Base-by-base conservation (phyloP, 768 basidiomycete genomes). In the Pholiota microspora region DNA sequence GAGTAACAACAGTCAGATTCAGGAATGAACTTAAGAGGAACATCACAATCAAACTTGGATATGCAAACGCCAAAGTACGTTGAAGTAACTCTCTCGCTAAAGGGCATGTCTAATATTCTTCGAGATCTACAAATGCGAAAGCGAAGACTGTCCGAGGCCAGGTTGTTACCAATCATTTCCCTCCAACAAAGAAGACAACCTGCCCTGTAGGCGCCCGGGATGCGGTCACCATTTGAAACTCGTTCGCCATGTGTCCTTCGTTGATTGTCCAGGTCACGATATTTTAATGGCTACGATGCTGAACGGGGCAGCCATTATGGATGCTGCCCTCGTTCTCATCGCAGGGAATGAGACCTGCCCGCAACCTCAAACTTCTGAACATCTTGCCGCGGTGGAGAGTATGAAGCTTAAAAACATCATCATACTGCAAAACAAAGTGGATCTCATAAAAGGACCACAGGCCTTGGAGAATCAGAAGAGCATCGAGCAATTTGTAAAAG, bases 231-330 rank as follows among this genome's bases (percentile, higher is more conserved):
- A 83, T 15, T 94, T 98, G 93, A 89, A 88, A 64, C 85, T 98
- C 61, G 68, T 98, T 59, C 88, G 95, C 61, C 97, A 99, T 65
- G 95, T 98, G 65, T 98, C 96, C 2, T 99, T 99, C 72, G 97
- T 99, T 67, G 97, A 99, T 72, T 94, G 89, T 63, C 93, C 92
- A 1, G 92, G 95, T 58, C 95, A 96, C 83, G 94, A 98, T 72
- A 98, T 99, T 86, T 86, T 99, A 71, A 99, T 99, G 97, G 97
- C 97, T 49, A 99, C 96, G 60, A 99, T 99, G 97, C 79, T 99
- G 63, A 98, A 98, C 81, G 97, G 96, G 71, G 97, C 97, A 35
- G 97, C 97, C 8, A 96, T 98, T 78, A 99, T 98, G 97, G 95
- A 98, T 73, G 97, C 95, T 51, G 97, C 97, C 3, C 77, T 98